Evolutionary conservation across 2,329 filamentous ascomycete species (phyloP).

Genomic region (Diaporthe nobilis): DNA sequence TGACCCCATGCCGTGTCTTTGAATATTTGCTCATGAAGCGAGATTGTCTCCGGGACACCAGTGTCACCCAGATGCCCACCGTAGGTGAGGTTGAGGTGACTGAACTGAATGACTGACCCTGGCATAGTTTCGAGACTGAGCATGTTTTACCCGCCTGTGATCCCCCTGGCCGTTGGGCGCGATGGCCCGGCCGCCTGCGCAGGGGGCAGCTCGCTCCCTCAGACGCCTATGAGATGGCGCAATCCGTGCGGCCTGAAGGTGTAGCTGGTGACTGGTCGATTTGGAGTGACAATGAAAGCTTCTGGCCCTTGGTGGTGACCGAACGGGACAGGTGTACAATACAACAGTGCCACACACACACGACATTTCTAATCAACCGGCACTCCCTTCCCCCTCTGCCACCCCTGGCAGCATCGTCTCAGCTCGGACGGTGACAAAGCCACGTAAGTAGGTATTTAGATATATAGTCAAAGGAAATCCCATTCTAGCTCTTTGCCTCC

Average conservation of each 20-base stretch:
- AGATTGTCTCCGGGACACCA: slow-evolving; percentile 22
- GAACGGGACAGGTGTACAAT: slow-evolving; percentile 12
- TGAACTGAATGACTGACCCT: background rate
- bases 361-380: slow-evolving; percentile 33
- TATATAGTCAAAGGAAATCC: background rate
- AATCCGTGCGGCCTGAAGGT: slow-evolving; percentile 20
- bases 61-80: background rate
- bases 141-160: slow-evolving; percentile 37
- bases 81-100: slow-evolving; percentile 4
- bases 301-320: slow-evolving; percentile 10
- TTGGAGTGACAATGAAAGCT: background rate
- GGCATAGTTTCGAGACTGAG: slow-evolving; percentile 32
- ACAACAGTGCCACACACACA: background rate
- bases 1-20: background rate
- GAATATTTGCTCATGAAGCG: slow-evolving; percentile 40
- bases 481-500: background rate
- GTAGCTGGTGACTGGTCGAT: slow-evolving; percentile 8
- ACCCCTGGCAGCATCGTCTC: slow-evolving; percentile 20
- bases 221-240: slow-evolving; percentile 15
- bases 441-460: background rate
- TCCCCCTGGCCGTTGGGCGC: slow-evolving; percentile 8
- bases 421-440: slow-evolving; percentile 13
- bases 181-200: background rate
- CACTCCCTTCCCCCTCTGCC: background rate
- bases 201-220: background rate